Evolutionary conservation across 257 asterid species (phyloP), one percentile per base, ranked within the genome.

Genomic region (Capsicum pubescens): DNA sequence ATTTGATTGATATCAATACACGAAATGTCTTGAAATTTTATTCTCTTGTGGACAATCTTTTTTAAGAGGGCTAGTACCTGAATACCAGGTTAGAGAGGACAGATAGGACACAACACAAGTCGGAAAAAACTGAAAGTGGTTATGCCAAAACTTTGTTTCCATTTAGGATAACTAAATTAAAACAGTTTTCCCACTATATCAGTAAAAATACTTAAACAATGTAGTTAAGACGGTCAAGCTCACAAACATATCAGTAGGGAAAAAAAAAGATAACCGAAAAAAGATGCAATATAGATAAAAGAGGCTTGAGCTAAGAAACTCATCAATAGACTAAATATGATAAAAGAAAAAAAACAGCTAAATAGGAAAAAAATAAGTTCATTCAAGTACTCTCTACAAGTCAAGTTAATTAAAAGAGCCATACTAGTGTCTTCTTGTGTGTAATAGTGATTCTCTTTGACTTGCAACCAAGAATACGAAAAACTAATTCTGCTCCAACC

Each of bases 361-460:
- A 77, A 54, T 61, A 52, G 26, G 32, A 39, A 66, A 80, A 48
- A 14, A 80, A 32, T 17, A 67, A 36, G 56, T 60, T 46, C 1
- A 55, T 60, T 46, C 1, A 55, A 74, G 74, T 67, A 81, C 58
- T 61, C 82, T 82, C 42, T 36, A 87, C 32, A 35, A 26, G 44
- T n/a, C 26, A 76, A 83, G 83, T 36, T 48, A 42, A 83, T 52
- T 78, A n/a, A 84, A 79, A 86, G 87, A 84, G 74, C 36, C 93
- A 55, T 97, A 97, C 99, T 35, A 97, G 96, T 67, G 99, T 93
- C 91, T 93, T 97, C 92, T 97, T 97, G 88, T 93, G 98, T 32
- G 99, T 95, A 83, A 97, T 97, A 8, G 99, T 94, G 82, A 97
- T 95, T 85, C 98, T 91, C 93, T 97, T 97, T 87, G 98, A 97